Evolutionary conservation across 148 eudicot species (phyloP), one percentile per base, ranked within the genome.

Genomic region (Salicornia ramosissima): DNA sequence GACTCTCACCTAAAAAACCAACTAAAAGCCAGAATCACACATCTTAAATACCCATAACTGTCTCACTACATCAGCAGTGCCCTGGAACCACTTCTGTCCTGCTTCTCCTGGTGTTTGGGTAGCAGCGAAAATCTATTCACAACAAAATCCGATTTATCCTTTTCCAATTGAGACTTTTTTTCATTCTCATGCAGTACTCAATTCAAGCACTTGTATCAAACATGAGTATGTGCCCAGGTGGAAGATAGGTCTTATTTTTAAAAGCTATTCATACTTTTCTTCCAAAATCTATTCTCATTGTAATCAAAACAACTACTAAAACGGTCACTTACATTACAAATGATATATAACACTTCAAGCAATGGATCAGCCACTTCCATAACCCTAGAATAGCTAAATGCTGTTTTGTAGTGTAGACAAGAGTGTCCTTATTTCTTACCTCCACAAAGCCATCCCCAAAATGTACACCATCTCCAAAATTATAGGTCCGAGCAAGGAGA

Each of bases 391-490:
- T 57, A 21, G 14, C 33, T 55, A 30, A 46, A 59, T 11, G 26
- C 15, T 5, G 5, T 51, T 8, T 55, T 18, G 36, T 13, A 4
- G 43, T 64, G n/a, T 21, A 50, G 53, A 63, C 43, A 59, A 24
- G 40, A n/a, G 25, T 46, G 42, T 42, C 64, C 39, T 14, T 15
- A 39, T 16, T 29, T 52, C 76, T 79, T 72, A 90, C 98, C 98
- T 94, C 98, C 56, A 94, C 96, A 75, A 90, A 90, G 16, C 97
- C 97, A 82, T 94, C 98, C 8, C 92, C 96, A 69, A 88, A 91
- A 45, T 77, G 83, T 72, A 90, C 86, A 53, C 98, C 97, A 80
- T 90, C 89, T 43, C 98, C 98, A 58, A 90, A 84, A 75, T 84
- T 83, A 33, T 89, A 86, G 0, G 91, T 89, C 47, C 86, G 86